Evolutionary conservation across 345 rosid genomes (phyloP), one percentile per base, ranked within the genome.

Genomic region (Eucalyptus erythrocorys): DNA sequence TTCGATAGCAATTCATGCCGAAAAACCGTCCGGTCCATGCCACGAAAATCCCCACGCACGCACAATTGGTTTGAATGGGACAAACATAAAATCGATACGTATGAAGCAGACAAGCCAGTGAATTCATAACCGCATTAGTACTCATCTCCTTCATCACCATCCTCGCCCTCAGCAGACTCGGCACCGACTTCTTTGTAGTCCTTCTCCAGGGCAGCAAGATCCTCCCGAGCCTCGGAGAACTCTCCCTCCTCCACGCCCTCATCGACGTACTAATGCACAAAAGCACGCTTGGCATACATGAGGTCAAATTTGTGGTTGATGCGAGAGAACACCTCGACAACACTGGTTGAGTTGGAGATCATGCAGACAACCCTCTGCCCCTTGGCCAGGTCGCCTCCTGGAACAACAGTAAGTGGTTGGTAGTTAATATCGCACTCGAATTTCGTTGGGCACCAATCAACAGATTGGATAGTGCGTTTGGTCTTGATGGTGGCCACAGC

Each of bases 261-360:
- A 48, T 68, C 86, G 22, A 76, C 88, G 24, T 90, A 90, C 91
- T 88, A 90, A 89, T 90, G 91, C 55, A 87, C 89, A 17, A 87
- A 90, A 26, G 91, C 91, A 68, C 91, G 86, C 89, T 87, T 89
- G 10, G 85, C 88, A 37, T 89, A 87, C 90, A 87, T 87, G 84
- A 89, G 71, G 42, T 89, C 91, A 40, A 90, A 90, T 32, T 90
- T 89, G 86, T 61, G 89, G 87, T 89, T 89, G 37, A 89, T 89
- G 37, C 91, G 86, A 57, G 89, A 87, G 87, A 89, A 85, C 88
- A 87, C 88, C 88, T 87, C 85, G 5, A 85, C 88, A 66, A 87
- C 88, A 68, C 88, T 71, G 88, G 89, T 89, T 22, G 91, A 89
- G 91, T 89, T 89, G 37, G 91, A 89, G 84, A 89, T 89, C 91